Conservation (phyloP, 225 moss, liverwort and hornwort genomes). For the Climacium dendroides region DNA sequence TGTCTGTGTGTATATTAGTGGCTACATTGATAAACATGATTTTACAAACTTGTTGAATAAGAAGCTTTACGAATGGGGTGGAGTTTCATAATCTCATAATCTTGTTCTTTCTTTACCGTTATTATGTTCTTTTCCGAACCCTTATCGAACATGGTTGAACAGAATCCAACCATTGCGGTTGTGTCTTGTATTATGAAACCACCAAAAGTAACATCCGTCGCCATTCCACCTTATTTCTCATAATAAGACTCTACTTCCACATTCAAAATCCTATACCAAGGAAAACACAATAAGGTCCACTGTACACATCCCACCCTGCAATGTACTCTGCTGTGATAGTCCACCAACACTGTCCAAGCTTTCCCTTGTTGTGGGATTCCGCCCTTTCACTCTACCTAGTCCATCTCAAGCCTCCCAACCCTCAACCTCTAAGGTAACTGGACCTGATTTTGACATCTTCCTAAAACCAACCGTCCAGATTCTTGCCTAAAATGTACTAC, state of each 20-base stretch:
- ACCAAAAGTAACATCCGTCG: too few relatives aligned
- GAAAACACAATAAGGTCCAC: background rate
- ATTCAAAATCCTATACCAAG: too few relatives aligned
- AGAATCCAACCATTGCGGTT: background rate
- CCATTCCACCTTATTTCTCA: background rate
- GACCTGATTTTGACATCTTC: background rate
- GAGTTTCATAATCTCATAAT: background rate
- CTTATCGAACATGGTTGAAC: background rate
- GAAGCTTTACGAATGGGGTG: too few relatives aligned
- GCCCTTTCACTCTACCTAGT: background rate
- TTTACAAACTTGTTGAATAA: too few relatives aligned
- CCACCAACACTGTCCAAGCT: background rate
- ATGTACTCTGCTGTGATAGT: background rate
- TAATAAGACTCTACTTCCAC: too few relatives aligned
- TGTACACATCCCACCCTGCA: background rate
- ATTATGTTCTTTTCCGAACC: background rate
- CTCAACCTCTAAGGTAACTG: background rate
- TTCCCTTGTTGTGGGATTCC: background rate
- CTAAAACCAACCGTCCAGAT: background rate
- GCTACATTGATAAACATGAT: background rate
- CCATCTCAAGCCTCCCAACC: background rate
- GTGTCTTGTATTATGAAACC: background rate
- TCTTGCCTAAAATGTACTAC: background rate
- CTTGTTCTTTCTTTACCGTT: background rate
- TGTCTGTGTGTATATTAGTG: background rate